phyloP scores from a whole-genome alignment of 768 basidiomycete genomes.

The Clitopilus hobsonii region DNA sequence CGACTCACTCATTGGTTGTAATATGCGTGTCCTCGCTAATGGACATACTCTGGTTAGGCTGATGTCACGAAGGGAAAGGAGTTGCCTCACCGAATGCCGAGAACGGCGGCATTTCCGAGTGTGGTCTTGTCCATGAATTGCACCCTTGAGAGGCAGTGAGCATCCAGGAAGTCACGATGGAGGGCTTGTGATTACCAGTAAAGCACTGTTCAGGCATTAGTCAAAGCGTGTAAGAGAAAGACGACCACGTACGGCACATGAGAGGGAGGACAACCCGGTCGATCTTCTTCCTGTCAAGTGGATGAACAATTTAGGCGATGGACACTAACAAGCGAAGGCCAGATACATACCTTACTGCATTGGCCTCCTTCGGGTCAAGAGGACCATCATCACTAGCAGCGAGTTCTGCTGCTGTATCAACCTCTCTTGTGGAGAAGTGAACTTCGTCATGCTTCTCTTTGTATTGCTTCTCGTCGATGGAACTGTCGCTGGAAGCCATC shows the following conservation, averaged over 20 bases:
- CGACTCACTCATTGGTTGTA: constrained; percentile 56
- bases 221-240: neutral
- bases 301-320: neutral
- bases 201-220: constrained; percentile 31
- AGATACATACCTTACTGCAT: constrained; percentile 41
- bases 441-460: constrained; percentile 29
- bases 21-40: constrained; percentile 56
- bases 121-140: constrained; percentile 81
- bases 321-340: neutral
- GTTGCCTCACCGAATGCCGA: constrained; percentile 58
- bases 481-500: constrained; percentile 1
- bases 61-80: neutral
- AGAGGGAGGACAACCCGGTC: constrained; percentile 64
- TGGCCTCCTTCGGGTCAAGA: constrained; percentile 48
- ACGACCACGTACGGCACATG: constrained; percentile 57
- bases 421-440: constrained; percentile 38
- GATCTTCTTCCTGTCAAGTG: constrained; percentile 46
- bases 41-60: neutral
- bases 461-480: constrained; percentile 13
- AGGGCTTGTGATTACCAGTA: constrained; percentile 51
- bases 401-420: constrained; percentile 61
- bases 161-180: neutral
- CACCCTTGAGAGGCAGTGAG: constrained; percentile 37
- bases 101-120: constrained; percentile 59
- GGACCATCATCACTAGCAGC: constrained; percentile 37